Percentiles rank a stretch among this genome's conserved stretches.
Conservation (phyloP, 1,139 yeast genomes). For the Zygosaccharomyces sapae region DNA sequence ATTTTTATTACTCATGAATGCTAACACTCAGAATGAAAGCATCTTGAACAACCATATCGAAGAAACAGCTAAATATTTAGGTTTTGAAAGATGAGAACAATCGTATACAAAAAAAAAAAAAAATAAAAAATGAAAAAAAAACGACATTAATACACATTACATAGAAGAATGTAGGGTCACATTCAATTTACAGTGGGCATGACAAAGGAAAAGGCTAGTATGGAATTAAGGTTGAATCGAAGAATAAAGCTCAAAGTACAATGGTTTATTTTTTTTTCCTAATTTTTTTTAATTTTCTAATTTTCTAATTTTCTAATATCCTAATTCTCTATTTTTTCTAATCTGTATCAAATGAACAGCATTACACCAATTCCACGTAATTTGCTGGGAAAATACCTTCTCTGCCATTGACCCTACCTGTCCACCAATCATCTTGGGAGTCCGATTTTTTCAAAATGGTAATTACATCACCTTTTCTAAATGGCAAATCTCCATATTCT, state of each 20-base stretch:
- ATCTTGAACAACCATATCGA: conserved; percentile 33
- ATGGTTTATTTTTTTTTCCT: too few relatives aligned
- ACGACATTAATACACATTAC: conserved; percentile 5
- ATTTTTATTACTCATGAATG: conserved; percentile 28
- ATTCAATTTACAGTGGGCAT: conserved; percentile 1
- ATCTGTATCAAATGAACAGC: background rate
- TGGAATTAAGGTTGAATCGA: too few relatives aligned
- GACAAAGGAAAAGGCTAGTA: background rate
- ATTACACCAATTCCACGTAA: conserved; percentile 74
- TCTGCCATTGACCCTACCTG: conserved; percentile 76
- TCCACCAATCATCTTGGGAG: conserved; percentile 97
- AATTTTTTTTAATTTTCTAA: background rate
- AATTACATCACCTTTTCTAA: conserved; percentile 93
- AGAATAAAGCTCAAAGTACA: too few relatives aligned
- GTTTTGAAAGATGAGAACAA: conserved; percentile 25
- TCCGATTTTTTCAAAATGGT: conserved; percentile 80
- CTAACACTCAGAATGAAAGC: conserved; percentile 29
- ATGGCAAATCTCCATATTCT: conserved; percentile 84
- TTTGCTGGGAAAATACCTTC: conserved; percentile 97
- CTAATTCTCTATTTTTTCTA: background rate
- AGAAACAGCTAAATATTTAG: conserved; percentile 36
- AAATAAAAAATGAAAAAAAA: too few relatives aligned
- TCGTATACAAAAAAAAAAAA: too few relatives aligned
- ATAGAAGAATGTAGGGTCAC: conserved; percentile 1
- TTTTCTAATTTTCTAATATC: background rate